Evolutionary conservation across 73 alveolate genomes (phyloP).

Genomic region (Breviolum minutum): DNA sequence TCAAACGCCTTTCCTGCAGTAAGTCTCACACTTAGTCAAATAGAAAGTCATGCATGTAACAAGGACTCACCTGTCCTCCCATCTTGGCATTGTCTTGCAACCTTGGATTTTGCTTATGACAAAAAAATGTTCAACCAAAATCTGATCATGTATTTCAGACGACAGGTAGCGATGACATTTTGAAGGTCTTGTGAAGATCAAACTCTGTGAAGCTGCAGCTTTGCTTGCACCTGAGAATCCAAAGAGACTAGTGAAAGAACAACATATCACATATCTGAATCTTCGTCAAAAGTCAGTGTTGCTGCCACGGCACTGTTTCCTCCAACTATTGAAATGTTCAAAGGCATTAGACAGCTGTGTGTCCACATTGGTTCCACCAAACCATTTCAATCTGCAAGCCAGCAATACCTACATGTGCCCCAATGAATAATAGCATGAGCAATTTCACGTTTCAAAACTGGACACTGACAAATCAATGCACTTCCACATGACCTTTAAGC

Average conservation of each 20-base stretch:
- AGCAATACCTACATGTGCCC: background rate
- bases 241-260: background rate
- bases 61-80: background rate
- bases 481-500: background rate
- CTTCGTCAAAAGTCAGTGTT: background rate
- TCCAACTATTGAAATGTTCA: background rate
- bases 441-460: background rate
- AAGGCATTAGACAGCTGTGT: background rate
- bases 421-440: background rate
- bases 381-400: slow-evolving; percentile 12
- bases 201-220: background rate
- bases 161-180: background rate
- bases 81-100: background rate
- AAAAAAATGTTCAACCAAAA: background rate
- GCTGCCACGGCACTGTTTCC: background rate
- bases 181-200: background rate
- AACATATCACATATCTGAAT: background rate
- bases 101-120: background rate
- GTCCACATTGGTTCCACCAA: background rate
- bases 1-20: background rate
- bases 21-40: background rate
- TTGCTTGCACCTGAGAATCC: background rate
- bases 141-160: background rate
- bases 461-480: background rate
- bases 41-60: no score